Evolutionary conservation across 1,139 yeast genomes (phyloP), one percentile per base, ranked within the genome.

Genomic region (Pichia sp.): DNA sequence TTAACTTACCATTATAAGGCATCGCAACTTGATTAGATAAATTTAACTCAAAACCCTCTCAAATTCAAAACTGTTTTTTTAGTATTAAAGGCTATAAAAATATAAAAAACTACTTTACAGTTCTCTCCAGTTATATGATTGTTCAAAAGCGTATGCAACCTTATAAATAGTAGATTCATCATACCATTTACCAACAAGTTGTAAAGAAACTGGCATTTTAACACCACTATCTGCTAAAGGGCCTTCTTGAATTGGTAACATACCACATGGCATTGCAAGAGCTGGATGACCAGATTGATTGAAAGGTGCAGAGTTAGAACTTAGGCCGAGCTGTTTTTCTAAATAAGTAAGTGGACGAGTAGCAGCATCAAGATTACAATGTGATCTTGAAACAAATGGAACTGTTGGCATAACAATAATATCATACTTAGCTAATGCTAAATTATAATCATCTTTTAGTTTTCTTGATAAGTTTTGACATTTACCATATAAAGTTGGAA

Each of bases 151-250:
- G 36, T 52, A 59, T 5, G 72, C 70, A 7, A 65, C 57, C 10
- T 57, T 50, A 33, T 72, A 60, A 1, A 74, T 63, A 1, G 60
- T 55, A 3, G 44, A 33, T 49, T 75, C 80, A 47, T 72, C 75
- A 21, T 75, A 77, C 54, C 62, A 67, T 51, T 70, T 78, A 2
- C 73, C 78, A 47, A 71, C 63, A 6, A 75, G 44, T 51, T 75
- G 80, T 20, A 75, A 56, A 21, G 63, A 62, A 13, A 62, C 64
- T 9, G 68, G 68, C 30, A 64, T 48, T 42, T 58, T 61, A 14
- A 51, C 44, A 6, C 52, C 55, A n/a, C 53, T 53, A n/a, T 56
- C 54, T 21, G 54, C 61, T 14, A 53, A 47, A 13, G 60, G 51
- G 8, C 45, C 50, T 22, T 46, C 50, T 20, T 23, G 15, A 4